Base-by-base conservation (phyloP, 2,329 filamentous ascomycete species). In the Neonectria hederae region DNA sequence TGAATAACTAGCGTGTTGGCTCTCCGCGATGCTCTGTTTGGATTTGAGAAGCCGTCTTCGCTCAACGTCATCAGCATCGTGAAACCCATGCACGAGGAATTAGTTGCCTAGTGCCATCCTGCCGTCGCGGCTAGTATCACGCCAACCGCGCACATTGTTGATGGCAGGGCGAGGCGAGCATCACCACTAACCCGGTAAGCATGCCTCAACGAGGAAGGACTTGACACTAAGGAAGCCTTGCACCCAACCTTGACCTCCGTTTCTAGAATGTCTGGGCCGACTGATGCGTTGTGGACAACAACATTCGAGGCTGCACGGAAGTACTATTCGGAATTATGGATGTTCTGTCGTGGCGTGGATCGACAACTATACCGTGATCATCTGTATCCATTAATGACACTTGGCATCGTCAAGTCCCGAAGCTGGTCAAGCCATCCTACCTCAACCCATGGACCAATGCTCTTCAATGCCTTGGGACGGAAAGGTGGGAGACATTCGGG, bases 21-120 rank as follows among this genome's bases (percentile, higher is more conserved):
- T 65, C 58, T 63, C 57, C 62, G 61, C 53, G 54, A 62, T 67
- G 54, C 59, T 72, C 57, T 68, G 66, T 72, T 73, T 66, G 54
- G 56, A 65, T 54, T 72, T 70, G 65, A 52, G 59, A 65, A 56
- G 55, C 46, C 54, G 53, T 48, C 51, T 53, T 53, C 42, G 19
- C 62, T 69, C 66, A 68, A 71, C 63, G 68, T 71, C 62, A 65
- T 67, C 38, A 53, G 59, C 30, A 59, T 65, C 60, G 63, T 68
- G 64, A 66, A 68, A 60, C 60, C 40, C 51, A 45, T 59, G 51
- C 45, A 62, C 62, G 68, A 66, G 62, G 55, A 55, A 65, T 69
- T 48, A 56, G 48, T 52, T 54, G 30, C 22, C 56, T 59, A 48
- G 45, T 26, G 48, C 48, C 24, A 54, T 42, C n/a, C 48, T 54